Percentiles rank a stretch among this genome's conserved stretches.
Evolutionary conservation across 352 stramenopile genomes (phyloP).

Genomic region (Globisporangium takayamanum): DNA sequence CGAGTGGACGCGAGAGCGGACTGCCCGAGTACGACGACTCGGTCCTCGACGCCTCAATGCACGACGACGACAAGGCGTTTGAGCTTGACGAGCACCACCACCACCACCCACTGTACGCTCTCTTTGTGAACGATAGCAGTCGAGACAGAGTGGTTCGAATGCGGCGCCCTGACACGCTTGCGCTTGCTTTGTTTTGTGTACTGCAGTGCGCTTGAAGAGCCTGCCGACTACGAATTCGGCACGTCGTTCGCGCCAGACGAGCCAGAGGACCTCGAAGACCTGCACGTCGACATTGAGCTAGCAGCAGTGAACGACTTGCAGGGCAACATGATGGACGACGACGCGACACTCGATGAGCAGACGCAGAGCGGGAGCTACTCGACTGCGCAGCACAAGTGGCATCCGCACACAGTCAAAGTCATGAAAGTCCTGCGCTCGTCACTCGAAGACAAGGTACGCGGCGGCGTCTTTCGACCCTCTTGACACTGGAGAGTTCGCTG

Average conservation of each 20-base stretch:
- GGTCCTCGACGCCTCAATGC: conserved; percentile 10
- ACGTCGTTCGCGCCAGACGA: conserved; percentile 37
- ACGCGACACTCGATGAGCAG: conserved; percentile 20
- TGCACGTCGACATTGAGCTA: conserved; percentile 79
- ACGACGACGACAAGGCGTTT: conserved; percentile 41
- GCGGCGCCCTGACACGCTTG: conserved; percentile 1
- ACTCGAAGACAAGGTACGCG: conserved; percentile 55
- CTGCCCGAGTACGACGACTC: conserved; percentile 8
- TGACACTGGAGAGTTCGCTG: not conserved
- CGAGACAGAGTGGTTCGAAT: no score
- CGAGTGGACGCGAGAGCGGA: conserved; percentile 11
- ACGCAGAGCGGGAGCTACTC: conserved; percentile 25
- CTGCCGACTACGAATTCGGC: conserved; percentile 51
- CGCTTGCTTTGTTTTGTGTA: not conserved
- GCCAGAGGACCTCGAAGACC: conserved; percentile 45
- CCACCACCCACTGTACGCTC: conserved; percentile 8
- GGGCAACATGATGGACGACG: conserved; percentile 30
- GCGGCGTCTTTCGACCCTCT: not conserved
- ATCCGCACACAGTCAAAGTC: conserved; percentile 97
- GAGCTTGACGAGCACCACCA: conserved; percentile 34
- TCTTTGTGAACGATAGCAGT: not conserved
- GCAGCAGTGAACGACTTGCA: conserved; percentile 73
- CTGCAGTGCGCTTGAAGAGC: conserved; percentile 28
- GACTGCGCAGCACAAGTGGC: conserved; percentile 92
- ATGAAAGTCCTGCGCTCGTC: conserved; percentile 82